Conservation (phyloP, 139 green algal species). For the Marvania coccoides region DNA sequence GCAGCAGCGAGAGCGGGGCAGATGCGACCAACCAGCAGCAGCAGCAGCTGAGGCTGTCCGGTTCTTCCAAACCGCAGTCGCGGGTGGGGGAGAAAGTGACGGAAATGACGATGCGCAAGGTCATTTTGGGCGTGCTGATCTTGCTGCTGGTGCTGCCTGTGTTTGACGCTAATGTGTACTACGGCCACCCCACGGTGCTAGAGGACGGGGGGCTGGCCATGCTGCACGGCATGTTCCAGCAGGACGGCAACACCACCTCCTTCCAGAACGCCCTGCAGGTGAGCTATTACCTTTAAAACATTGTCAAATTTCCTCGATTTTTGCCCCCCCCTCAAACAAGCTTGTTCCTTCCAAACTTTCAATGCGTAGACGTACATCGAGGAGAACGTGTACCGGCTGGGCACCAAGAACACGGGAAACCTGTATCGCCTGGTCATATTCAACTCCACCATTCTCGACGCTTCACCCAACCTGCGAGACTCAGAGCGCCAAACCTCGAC, state of each 20-base stretch:
- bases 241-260: slow-evolving; percentile 13
- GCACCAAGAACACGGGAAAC: slow-evolving; percentile 21
- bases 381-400: slow-evolving; percentile 43
- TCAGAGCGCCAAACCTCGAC: not conserved
- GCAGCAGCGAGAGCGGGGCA: not conserved
- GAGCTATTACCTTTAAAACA: no score
- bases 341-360: not conserved
- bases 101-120: slow-evolving; percentile 78
- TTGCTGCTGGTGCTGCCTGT: slow-evolving; percentile 80
- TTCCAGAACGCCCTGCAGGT: slow-evolving; percentile 33
- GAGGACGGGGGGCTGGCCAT: slow-evolving; percentile 61
- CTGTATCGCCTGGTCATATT: slow-evolving; percentile 40
- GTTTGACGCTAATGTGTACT: slow-evolving; percentile 71
- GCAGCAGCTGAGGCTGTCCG: slow-evolving; percentile 17
- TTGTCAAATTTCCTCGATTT: not conserved
- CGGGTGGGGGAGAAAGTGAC: slow-evolving; percentile 82
- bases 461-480: not conserved
- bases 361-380: slow-evolving; percentile 41
- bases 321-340: not conserved
- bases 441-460: slow-evolving; percentile 38
- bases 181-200: slow-evolving; percentile 42
- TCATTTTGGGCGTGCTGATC: slow-evolving; percentile 62
- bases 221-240: slow-evolving; percentile 63
- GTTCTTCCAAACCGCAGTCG: slow-evolving; percentile 14
- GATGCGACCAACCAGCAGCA: slow-evolving; percentile 23